Percentiles rank a stretch among this genome's conserved stretches.
Evolutionary conservation across 2,329 filamentous ascomycete genomes (phyloP).

Genomic region (Talaromyces sp.): DNA sequence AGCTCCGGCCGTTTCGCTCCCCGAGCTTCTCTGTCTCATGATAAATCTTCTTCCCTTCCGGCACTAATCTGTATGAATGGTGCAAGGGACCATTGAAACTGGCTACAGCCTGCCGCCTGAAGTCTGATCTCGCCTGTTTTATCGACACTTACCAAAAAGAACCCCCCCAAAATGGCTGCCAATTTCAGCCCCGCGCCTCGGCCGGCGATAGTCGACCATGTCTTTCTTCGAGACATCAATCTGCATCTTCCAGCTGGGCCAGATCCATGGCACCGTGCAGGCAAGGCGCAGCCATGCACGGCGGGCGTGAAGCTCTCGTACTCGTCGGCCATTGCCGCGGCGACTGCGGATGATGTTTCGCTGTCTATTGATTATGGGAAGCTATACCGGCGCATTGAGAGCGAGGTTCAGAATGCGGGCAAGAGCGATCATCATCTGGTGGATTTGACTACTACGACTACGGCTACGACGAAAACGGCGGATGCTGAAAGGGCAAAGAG

Average conservation of each 20-base stretch:
- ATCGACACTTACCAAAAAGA: no score
- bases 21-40: neutral
- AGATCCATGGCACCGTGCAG: slow-evolving; percentile 42
- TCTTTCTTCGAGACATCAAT: slow-evolving; percentile 38
- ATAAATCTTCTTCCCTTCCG: neutral
- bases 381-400: slow-evolving; percentile 37
- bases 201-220: slow-evolving; percentile 31
- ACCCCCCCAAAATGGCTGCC: slow-evolving; percentile 11
- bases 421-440: neutral
- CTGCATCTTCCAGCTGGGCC: slow-evolving; percentile 39
- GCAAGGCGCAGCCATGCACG: slow-evolving; percentile 41
- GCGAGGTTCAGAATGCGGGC: slow-evolving; percentile 23
- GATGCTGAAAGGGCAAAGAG: slow-evolving; percentile 22
- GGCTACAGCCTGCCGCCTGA: neutral
- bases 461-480: slow-evolving; percentile 10
- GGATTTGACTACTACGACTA: slow-evolving; percentile 11
- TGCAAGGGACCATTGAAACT: neutral
- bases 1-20: neutral
- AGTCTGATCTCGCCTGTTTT: neutral
- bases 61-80: neutral
- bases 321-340: slow-evolving; percentile 35
- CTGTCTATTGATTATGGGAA: slow-evolving; percentile 45
- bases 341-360: slow-evolving; percentile 39
- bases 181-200: slow-evolving; percentile 26
- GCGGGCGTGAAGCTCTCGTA: slow-evolving; percentile 40